phyloP scores from a whole-genome alignment of 1,139 yeast genomes.

The Yamadazyma atlantica region DNA sequence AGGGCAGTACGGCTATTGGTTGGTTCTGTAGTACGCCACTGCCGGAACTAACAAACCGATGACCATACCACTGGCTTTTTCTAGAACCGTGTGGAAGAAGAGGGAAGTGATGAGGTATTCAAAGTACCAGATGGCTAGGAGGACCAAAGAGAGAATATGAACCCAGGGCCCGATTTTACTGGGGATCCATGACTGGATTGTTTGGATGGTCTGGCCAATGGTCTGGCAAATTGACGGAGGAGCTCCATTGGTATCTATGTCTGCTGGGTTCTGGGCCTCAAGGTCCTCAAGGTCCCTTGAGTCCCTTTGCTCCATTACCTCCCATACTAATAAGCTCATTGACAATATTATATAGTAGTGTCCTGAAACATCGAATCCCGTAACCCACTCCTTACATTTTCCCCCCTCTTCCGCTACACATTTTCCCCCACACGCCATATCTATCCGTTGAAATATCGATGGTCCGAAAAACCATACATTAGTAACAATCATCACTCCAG shows the following conservation, averaged over 20 bases:
- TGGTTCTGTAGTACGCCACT: no score
- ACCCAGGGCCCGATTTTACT: no score
- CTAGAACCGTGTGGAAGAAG: conserved; percentile 61
- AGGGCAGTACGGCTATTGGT: not conserved
- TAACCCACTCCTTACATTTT: conserved; percentile 38
- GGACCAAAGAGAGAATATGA: conserved; percentile 5
- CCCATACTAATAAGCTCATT: conserved; percentile 45
- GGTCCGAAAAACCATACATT: conserved; percentile 50
- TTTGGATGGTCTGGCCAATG: conserved; percentile 1
- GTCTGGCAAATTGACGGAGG: no score
- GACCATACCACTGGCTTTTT: conserved; percentile 52
- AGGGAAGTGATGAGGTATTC: conserved; percentile 53
- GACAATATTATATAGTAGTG: conserved; percentile 56
- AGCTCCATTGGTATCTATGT: no score
- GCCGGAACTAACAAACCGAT: conserved; percentile 47
- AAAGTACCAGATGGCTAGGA: conserved; percentile 15
- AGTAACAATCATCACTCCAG: conserved; percentile 17
- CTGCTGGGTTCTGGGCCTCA: conserved; percentile 4
- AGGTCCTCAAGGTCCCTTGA: conserved; percentile 8
- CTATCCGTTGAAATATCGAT: conserved; percentile 43
- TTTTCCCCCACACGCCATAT: conserved; percentile 39
- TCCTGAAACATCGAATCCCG: conserved; percentile 66
- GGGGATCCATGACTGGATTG: not conserved
- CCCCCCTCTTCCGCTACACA: conserved; percentile 21
- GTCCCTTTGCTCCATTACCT: no score